phyloP scores from a whole-genome alignment of 257 asterid species.

The Capsicum baccatum region DNA sequence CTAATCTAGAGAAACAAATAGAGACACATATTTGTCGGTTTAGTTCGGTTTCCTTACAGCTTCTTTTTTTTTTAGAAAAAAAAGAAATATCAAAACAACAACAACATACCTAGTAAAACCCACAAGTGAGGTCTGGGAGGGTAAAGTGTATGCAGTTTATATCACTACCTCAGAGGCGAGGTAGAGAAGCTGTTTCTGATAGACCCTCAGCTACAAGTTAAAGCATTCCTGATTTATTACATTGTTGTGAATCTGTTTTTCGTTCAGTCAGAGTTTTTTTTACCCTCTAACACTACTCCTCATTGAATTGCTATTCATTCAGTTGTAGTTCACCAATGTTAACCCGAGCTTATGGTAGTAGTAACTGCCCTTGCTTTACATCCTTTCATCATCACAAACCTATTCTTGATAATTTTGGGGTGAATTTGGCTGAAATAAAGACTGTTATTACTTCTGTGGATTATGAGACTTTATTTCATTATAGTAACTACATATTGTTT shows the following conservation, averaged over 20 bases:
- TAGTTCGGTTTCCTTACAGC: no score
- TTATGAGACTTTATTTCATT: conserved; percentile 22
- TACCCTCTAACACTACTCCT: background rate
- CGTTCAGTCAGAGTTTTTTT: background rate
- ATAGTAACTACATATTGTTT: conserved; percentile 35
- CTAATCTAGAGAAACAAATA: no score
- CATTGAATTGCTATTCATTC: background rate
- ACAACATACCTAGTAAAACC: no score
- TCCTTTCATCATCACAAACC: conserved; percentile 8
- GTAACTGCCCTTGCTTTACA: background rate
- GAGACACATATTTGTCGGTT: no score
- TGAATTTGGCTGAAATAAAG: background rate
- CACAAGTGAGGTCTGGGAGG: no score
- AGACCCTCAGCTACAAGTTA: no score
- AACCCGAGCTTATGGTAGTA: background rate
- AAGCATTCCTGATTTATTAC: background rate
- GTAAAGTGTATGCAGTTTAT: no score
- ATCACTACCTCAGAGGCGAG: no score
- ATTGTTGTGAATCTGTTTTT: background rate
- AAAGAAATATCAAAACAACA: no score
- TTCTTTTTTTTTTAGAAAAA: no score
- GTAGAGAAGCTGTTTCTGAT: no score
- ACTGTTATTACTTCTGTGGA: background rate
- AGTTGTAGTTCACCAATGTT: background rate
- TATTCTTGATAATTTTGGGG: conserved; percentile 4